Conservation (phyloP, 805 yeast genomes). For the Blastobotrys americana region DNA sequence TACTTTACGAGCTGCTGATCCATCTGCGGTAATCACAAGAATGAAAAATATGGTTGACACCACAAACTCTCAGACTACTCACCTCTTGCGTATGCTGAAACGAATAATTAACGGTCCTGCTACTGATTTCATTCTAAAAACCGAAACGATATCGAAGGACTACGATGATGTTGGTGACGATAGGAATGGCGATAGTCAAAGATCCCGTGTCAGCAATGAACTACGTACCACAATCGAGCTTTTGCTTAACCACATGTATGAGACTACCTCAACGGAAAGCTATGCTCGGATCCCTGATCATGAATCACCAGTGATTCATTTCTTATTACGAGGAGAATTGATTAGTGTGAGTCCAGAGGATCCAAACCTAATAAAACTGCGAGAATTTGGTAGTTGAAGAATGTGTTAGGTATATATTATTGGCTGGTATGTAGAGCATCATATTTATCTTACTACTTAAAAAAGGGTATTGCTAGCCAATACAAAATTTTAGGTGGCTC, state of each 20-base stretch:
- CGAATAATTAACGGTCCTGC: neutral
- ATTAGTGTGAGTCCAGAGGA: constrained; percentile 9
- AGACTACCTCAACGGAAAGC: constrained; percentile 2
- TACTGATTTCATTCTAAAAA: neutral
- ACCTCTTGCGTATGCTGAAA: neutral
- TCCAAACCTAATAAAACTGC: constrained; percentile 11
- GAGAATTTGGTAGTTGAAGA: constrained; percentile 15
- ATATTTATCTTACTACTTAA: no score
- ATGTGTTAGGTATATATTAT: no score
- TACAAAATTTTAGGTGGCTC: no score
- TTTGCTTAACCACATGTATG: constrained; percentile 17
- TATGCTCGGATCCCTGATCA: constrained; percentile 8
- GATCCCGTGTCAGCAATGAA: neutral
- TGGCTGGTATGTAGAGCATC: no score
- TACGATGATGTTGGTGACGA: no score
- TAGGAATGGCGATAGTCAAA: neutral
- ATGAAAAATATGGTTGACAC: neutral
- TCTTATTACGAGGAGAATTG: constrained; percentile 14
- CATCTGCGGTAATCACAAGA: neutral
- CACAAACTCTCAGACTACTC: neutral
- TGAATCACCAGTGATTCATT: constrained; percentile 12
- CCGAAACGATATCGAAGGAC: neutral
- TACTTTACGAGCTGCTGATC: neutral
- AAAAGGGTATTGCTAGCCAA: no score
- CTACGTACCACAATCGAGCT: constrained; percentile 7